These are phyloP conservation scores for Xylariaceae sp. DNA, from an alignment of 2,329 filamentous ascomycete species.

Conservation along the genomic window DNA sequence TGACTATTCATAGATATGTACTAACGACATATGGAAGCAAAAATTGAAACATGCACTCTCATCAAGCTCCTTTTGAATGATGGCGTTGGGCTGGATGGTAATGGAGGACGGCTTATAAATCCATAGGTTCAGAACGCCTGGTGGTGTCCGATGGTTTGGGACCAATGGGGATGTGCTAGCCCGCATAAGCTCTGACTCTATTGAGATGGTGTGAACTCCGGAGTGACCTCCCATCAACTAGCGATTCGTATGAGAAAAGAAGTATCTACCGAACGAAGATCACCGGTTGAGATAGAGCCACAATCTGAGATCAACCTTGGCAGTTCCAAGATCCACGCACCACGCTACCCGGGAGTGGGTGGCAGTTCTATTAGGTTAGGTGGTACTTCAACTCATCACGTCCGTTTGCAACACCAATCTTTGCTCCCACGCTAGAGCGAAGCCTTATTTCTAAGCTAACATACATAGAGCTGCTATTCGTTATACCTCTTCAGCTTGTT, in stretches of 20 bases:
- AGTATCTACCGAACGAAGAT: background rate
- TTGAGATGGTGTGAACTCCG: background rate
- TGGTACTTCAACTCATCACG: background rate
- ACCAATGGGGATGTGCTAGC: slow-evolving; percentile 8
- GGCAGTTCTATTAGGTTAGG: background rate
- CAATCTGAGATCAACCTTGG: background rate
- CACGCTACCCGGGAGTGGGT: background rate
- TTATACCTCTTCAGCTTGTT: background rate
- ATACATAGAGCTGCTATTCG: background rate
- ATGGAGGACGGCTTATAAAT: slow-evolving; percentile 19
- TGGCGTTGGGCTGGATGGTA: background rate
- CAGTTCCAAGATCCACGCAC: background rate
- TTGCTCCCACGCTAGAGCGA: background rate
- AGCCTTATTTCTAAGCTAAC: background rate
- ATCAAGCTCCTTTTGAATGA: too few relatives aligned
- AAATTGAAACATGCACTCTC: too few relatives aligned
- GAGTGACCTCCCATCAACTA: background rate
- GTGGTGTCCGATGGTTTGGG: slow-evolving; percentile 3
- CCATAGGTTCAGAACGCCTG: slow-evolving; percentile 4
- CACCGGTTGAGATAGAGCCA: background rate
- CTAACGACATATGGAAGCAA: background rate
- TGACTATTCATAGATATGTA: background rate
- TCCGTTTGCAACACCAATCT: background rate
- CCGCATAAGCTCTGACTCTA: slow-evolving; percentile 1
- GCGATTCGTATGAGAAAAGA: too few relatives aligned